Evolutionary conservation across 164 flowering plant species (phyloP).

Genomic region (Tinospora cordifolia): DNA sequence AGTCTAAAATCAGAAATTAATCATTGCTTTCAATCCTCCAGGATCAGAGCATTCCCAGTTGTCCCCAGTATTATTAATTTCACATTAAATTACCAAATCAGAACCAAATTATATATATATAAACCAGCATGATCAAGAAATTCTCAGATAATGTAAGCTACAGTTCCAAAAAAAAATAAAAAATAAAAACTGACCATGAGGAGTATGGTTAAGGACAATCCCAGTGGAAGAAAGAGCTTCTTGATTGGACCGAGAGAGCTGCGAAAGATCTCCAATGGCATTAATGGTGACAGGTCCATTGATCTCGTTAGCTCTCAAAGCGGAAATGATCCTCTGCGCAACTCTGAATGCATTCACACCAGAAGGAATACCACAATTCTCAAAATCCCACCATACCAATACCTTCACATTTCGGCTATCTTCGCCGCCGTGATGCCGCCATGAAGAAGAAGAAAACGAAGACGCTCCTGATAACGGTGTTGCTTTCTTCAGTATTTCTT

Average conservation of each 20-base stretch:
- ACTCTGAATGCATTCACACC: slow-evolving; percentile 47
- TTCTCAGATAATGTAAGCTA: not conserved
- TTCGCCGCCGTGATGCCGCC: slow-evolving; percentile 25
- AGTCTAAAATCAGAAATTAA: too few relatives aligned
- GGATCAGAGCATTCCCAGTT: not conserved
- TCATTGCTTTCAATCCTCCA: not conserved
- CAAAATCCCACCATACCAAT: slow-evolving; percentile 97
- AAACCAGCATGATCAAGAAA: not conserved
- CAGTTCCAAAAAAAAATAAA: too few relatives aligned
- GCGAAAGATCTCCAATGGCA: slow-evolving; percentile 72
- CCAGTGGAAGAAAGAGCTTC: slow-evolving; percentile 72
- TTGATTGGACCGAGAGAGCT: slow-evolving; percentile 51
- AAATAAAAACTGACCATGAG: slow-evolving; percentile 33
- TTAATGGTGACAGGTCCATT: slow-evolving; percentile 74
- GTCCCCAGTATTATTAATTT: not conserved
- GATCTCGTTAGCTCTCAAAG: slow-evolving; percentile 64
- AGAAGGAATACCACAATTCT: slow-evolving; percentile 56
- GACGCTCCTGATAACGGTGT: not conserved
- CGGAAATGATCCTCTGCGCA: slow-evolving; percentile 43
- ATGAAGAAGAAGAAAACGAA: slow-evolving; percentile 10
- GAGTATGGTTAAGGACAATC: slow-evolving; percentile 57
- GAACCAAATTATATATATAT: not conserved
- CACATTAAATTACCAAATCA: not conserved
- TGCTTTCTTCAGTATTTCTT: not conserved
- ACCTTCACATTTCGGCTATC: slow-evolving; percentile 52